phyloP scores from a whole-genome alignment of 306 rosid genomes.

The Ormosia semicastrata region DNA sequence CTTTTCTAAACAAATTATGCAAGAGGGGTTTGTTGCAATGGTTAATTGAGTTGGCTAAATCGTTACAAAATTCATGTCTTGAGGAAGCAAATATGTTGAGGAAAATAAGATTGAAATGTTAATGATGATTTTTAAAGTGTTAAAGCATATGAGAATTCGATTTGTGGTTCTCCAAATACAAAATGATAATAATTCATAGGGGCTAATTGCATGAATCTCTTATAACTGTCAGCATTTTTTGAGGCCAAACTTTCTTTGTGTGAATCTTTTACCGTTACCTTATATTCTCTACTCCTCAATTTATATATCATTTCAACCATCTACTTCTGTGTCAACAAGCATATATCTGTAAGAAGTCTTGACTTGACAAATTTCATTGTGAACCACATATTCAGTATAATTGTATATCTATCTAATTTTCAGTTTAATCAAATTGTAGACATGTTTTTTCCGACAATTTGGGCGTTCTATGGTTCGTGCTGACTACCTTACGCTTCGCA shows the following conservation, averaged over 20 bases:
- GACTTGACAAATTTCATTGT: slow-evolving; percentile 18
- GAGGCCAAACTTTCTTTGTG: neutral
- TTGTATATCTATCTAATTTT: slow-evolving; percentile 18
- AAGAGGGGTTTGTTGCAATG: neutral
- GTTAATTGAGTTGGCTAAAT: neutral
- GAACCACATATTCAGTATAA: neutral
- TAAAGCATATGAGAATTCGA: neutral
- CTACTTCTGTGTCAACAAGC: slow-evolving; percentile 4
- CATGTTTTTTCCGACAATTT: slow-evolving; percentile 91
- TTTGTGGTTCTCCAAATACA: neutral
- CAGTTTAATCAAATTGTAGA: slow-evolving; percentile 48
- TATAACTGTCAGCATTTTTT: neutral
- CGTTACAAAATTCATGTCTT: neutral
- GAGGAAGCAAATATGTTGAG: neutral
- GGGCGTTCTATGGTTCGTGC: slow-evolving; percentile 83
- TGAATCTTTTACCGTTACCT: neutral
- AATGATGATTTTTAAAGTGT: neutral
- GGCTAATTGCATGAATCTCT: neutral
- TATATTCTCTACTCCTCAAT: neutral
- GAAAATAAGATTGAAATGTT: neutral
- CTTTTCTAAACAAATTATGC: slow-evolving; percentile 2
- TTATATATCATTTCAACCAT: slow-evolving; percentile 1
- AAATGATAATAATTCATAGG: neutral
- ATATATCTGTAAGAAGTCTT: slow-evolving; percentile 10
- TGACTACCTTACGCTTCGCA: slow-evolving; percentile 88